A percentile compares a stretch with the other conserved stretches of the same genome.
phyloP scores from a whole-genome alignment of 2,329 filamentous ascomycete genomes.

The Xylariales sp. region DNA sequence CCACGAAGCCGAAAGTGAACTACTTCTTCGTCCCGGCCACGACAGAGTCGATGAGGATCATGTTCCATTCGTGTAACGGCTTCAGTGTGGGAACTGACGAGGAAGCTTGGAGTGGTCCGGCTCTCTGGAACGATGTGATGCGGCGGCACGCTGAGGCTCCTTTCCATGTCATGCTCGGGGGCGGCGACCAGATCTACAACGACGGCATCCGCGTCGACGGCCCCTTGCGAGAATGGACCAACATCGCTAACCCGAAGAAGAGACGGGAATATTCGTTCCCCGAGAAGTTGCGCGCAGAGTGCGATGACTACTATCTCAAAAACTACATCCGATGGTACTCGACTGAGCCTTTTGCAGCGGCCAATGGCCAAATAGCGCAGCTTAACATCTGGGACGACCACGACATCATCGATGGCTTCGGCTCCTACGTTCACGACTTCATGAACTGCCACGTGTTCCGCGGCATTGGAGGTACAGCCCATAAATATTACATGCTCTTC shows the following conservation, averaged over 20 bases:
- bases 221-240: slow-evolving; percentile 76
- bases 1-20: slow-evolving; percentile 54
- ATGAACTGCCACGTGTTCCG: slow-evolving; percentile 91
- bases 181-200: slow-evolving; percentile 95
- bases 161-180: slow-evolving; percentile 93
- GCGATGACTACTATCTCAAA: slow-evolving; percentile 87
- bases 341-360: slow-evolving; percentile 76
- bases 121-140: slow-evolving; percentile 89
- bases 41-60: slow-evolving; percentile 89
- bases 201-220: slow-evolving; percentile 84
- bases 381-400: slow-evolving; percentile 99
- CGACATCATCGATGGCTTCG: slow-evolving; percentile 88
- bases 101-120: slow-evolving; percentile 81
- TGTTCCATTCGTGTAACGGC: slow-evolving; percentile 98
- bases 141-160: slow-evolving; percentile 74
- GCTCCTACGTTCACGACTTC: slow-evolving; percentile 89
- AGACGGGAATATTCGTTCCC: slow-evolving; percentile 76
- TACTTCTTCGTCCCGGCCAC: slow-evolving; percentile 81
- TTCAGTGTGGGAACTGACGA: slow-evolving; percentile 74
- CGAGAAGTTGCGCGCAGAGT: slow-evolving; percentile 70
- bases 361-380: slow-evolving; percentile 89
- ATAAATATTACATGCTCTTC: slow-evolving; percentile 98
- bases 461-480: slow-evolving; percentile 84
- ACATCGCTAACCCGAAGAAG: slow-evolving; percentile 76
- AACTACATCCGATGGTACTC: slow-evolving; percentile 85